A percentile compares a stretch with the other conserved stretches of the same genome.
phyloP scores from a whole-genome alignment of 768 basidiomycete genomes.

The Naganishia friedmannii region DNA sequence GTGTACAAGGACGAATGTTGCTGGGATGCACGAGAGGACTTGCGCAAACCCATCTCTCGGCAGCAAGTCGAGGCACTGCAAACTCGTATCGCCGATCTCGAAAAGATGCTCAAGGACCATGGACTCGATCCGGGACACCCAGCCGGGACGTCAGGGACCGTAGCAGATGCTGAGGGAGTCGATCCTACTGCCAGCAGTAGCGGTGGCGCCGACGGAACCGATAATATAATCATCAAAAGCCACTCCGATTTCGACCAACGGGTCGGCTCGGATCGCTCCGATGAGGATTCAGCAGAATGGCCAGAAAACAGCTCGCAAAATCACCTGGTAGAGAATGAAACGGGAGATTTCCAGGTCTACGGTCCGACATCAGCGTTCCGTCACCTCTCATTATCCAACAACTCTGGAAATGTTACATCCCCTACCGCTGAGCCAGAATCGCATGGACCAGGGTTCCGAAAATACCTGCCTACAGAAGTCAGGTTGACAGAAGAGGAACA shows the following conservation, averaged over 20 bases:
- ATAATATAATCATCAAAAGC: neutral
- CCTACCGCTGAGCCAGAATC: constrained; percentile 15
- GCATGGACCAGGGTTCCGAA: constrained; percentile 11
- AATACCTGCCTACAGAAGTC: constrained; percentile 38
- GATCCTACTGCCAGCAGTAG: neutral
- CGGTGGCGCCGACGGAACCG: neutral
- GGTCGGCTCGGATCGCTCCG: neutral
- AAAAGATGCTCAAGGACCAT: constrained; percentile 37
- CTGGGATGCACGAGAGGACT: constrained; percentile 42
- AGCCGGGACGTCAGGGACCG: neutral
- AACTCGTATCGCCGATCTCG: constrained; percentile 40
- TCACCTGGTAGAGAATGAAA: constrained; percentile 31
- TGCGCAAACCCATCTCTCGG: constrained; percentile 43
- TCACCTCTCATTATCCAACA: constrained; percentile 36
- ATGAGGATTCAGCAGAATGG: constrained; percentile 23
- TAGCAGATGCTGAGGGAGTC: neutral
- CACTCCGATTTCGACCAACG: neutral
- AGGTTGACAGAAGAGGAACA: constrained; percentile 39
- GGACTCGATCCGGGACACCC: constrained; percentile 34
- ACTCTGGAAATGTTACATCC: constrained; percentile 15
- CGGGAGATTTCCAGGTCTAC: constrained; percentile 42
- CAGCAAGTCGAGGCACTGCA: constrained; percentile 44
- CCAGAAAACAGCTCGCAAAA: constrained; percentile 25
- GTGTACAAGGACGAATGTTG: constrained; percentile 47
- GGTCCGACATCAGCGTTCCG: constrained; percentile 49